Base-by-base conservation (phyloP, 208 protist genomes). In the Angomonas ambiguus region DNA sequence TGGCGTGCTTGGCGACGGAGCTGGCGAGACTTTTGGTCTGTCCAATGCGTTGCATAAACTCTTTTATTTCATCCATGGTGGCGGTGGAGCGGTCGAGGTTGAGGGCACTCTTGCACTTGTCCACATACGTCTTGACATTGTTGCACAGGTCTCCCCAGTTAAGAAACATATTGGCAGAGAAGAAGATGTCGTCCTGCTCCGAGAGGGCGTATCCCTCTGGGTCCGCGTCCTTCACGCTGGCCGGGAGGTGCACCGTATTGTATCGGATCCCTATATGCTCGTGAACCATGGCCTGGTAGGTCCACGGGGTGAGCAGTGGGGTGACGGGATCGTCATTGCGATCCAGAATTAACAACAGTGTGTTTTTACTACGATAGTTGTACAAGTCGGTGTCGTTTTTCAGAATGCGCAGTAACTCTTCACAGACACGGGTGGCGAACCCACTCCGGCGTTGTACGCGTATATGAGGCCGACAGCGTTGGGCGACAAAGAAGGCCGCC, bases 221-320 rank as follows among this genome's bases (percentile, higher is more conserved):
- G 60, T 77, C 71, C 4, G 72, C 71, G n/a, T 73, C 79, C 24
- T 63, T 48, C 5, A 77, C 79, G 13, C 80, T 65, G 1, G 71
- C 41, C 13, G 85, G 84, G 24, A 95, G 74, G 22, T 72, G 79
- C 30, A 95, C 69, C 42, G 90, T 80, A 64, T 99, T 98, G 69
- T 99, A 95, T 2, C 76, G 20, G 42, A 99, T 94, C 3, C 90
- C 91, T 18, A 99, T 63, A 64, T 98, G 77, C 73, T 99, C 98
- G 78, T 99, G 97, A 42, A 99, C 80, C 98, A 99, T 99, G 16
- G 98, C 95, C 82, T 99, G 96, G 78, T 99, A 99, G n/a, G 97
- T 99, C 98, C 98, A 99, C 65, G 98, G 96, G 25, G 84, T 96
- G 27, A 99, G 77, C 31, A 99, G 77, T 42, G 98, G 98, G 8